Evolutionary conservation across 352 stramenopile species (phyloP).

Genomic region (Globisporangium spinosum): DNA sequence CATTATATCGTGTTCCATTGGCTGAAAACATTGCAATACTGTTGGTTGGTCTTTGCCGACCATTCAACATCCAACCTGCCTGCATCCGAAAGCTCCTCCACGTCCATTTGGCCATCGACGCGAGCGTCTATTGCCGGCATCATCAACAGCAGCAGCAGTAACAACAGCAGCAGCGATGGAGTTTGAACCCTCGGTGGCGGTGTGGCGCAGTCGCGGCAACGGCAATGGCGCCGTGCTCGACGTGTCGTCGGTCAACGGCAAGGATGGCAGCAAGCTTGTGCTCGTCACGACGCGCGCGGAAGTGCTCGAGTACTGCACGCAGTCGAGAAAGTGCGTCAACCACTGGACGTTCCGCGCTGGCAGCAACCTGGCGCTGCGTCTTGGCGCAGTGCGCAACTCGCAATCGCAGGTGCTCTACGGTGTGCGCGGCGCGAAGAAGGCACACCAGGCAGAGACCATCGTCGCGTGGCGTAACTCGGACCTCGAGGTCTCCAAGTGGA

Average conservation of each 20-base stretch:
- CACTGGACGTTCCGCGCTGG: slow-evolving; percentile 71
- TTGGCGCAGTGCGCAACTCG: slow-evolving; percentile 57
- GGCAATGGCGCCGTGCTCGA: slow-evolving; percentile 45
- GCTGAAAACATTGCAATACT: slow-evolving; percentile 7
- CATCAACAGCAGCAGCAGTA: neutral
- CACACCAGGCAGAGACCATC: slow-evolving; percentile 40
- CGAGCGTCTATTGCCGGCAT: neutral
- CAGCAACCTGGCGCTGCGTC: slow-evolving; percentile 38
- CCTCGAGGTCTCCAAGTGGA: slow-evolving; percentile 64
- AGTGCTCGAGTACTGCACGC: slow-evolving; percentile 60
- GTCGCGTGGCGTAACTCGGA: slow-evolving; percentile 62
- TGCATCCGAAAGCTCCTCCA: neutral
- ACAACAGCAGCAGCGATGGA: slow-evolving; percentile 35
- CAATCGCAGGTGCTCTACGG: slow-evolving; percentile 54
- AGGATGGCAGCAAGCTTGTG: slow-evolving; percentile 54
- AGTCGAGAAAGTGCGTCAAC: slow-evolving; percentile 67
- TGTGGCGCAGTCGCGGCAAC: slow-evolving; percentile 59
- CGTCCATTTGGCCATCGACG: slow-evolving; percentile 11
- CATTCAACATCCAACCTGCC: slow-evolving; percentile 5
- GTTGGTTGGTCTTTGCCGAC: slow-evolving; percentile 29
- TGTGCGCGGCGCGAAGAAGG: slow-evolving; percentile 51
- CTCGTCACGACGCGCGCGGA: slow-evolving; percentile 62
- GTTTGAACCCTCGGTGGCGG: slow-evolving; percentile 59
- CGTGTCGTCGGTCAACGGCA: slow-evolving; percentile 32
- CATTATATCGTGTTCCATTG: neutral